Evolutionary conservation across 2,329 filamentous ascomycete species (phyloP), one percentile per base, ranked within the genome.

Genomic region (Ceratocystis eucalypticola): DNA sequence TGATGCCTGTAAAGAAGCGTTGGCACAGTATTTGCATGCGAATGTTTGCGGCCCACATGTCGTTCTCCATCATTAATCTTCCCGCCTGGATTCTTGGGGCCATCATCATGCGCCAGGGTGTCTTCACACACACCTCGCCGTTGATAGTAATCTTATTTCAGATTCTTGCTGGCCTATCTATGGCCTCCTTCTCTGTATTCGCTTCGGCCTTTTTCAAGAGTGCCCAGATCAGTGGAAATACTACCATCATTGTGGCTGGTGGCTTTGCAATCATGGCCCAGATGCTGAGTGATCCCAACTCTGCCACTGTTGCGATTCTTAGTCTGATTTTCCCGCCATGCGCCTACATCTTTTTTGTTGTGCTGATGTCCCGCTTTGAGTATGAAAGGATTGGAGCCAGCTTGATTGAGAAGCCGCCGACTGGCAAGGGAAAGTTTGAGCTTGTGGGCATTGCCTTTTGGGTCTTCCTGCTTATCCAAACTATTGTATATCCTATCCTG

Each of bases 191-290:
- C 74, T 89, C 91, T 1, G 84, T 96, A 65, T 81, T 96, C 50
- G 88, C 88, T 30, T 90, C 88, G 0, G 84, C 88, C 7, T 88
- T 96, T 71, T 96, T 96, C 79, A 88, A 84, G 71, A 92, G 87
- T 72, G 87, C 92, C 0, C 92, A 96, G 74, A 82, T 96, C 3
- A 94, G 89, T 67, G 92, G 93, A 33, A 93, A 95, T 69, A 84
- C 85, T 0, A 82, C 89, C 50, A 87, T 88, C 7, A 86, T 96
- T 30, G 76, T 84, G 20, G 86, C 84, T 12, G 81, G 95, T 30
- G 76, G 95, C 1, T 79, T 96, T 1, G 91, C 88, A 17, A 88
- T 96, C 70, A 78, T 96, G 25, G 87, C 91, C 0, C 92, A 96
- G 74, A 84, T 90, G 17, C 78, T 89, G 20, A 84, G 82, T 0